These are phyloP conservation scores for Termitomyces sp. DNA, from an alignment of 768 basidiomycete genomes.

Conservation along the genomic window DNA sequence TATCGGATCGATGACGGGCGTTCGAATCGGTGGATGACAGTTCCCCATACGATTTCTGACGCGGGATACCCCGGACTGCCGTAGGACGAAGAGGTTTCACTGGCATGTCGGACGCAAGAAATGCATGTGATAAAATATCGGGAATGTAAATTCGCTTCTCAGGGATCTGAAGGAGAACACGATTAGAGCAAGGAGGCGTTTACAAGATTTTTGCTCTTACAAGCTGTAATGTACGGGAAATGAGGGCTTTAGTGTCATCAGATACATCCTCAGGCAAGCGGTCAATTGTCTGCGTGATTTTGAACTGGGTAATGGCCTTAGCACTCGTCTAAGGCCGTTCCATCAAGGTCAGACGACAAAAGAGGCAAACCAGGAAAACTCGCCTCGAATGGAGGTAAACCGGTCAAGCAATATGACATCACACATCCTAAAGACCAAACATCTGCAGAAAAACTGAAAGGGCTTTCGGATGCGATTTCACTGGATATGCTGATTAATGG, in stretches of 20 bases:
- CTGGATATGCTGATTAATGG: constrained; percentile 18
- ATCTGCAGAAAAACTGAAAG: constrained; percentile 32
- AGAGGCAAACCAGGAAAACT: constrained; percentile 1
- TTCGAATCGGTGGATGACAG: not conserved
- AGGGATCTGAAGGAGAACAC: constrained; percentile 6
- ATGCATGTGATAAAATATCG: constrained; percentile 10
- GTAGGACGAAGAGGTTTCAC: constrained; percentile 4
- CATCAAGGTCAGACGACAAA: not conserved
- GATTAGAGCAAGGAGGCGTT: not conserved
- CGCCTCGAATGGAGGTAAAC: constrained; percentile 28
- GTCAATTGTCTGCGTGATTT: constrained; percentile 18
- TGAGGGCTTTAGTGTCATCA: constrained; percentile 18
- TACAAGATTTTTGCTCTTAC: constrained; percentile 13
- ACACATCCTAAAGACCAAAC: constrained; percentile 45
- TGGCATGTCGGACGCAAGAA: constrained; percentile 5
- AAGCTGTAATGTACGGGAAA: constrained; percentile 20
- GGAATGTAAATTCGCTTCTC: constrained; percentile 13
- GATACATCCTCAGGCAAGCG: constrained; percentile 20
- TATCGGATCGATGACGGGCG: not conserved
- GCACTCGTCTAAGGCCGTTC: not conserved
- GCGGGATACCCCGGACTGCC: not conserved
- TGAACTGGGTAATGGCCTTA: constrained; percentile 15
- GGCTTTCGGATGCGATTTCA: constrained; percentile 27
- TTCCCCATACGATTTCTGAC: not conserved
- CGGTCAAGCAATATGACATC: constrained; percentile 29